These are phyloP conservation scores for Zygosaccharomyces sapae DNA, from an alignment of 1,139 yeast genomes.

Conservation along the genomic window DNA sequence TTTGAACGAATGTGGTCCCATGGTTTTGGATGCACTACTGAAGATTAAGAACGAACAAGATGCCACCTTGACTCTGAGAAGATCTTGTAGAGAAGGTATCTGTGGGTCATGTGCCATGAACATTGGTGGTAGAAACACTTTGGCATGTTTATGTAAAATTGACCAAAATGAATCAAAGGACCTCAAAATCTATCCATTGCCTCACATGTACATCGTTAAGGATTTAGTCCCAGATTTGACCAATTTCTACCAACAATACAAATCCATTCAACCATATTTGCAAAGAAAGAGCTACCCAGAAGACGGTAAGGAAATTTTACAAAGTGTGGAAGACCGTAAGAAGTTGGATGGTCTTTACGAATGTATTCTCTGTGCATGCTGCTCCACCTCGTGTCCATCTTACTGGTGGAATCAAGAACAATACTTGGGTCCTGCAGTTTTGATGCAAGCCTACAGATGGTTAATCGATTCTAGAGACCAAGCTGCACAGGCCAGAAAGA, in stretches of 20 bases:
- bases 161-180: slow-evolving; percentile 73
- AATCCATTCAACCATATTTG: slow-evolving; percentile 93
- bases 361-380: slow-evolving; percentile 97
- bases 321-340: slow-evolving; percentile 88
- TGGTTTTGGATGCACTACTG: slow-evolving; percentile 92
- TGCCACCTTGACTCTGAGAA: slow-evolving; percentile 89
- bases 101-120: slow-evolving; percentile 99
- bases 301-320: slow-evolving; percentile 92
- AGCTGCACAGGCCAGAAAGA: slow-evolving; percentile 76
- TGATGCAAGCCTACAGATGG: slow-evolving; percentile 99
- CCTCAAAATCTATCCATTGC: slow-evolving; percentile 89
- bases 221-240: slow-evolving; percentile 98
- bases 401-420: slow-evolving; percentile 99
- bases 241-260: slow-evolving; percentile 96
- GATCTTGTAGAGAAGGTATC: slow-evolving; percentile 99
- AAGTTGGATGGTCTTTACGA: slow-evolving; percentile 96
- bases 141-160: slow-evolving; percentile 94
- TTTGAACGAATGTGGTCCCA: slow-evolving; percentile 91
- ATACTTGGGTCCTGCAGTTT: slow-evolving; percentile 96
- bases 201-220: slow-evolving; percentile 96
- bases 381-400: slow-evolving; percentile 98
- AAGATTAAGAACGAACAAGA: slow-evolving; percentile 97
- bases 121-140: slow-evolving; percentile 94
- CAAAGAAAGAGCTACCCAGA: slow-evolving; percentile 78
- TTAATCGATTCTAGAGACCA: slow-evolving; percentile 95